Conservation (phyloP, 2,329 filamentous ascomycete species). For the Colletotrichum tropicicola region DNA sequence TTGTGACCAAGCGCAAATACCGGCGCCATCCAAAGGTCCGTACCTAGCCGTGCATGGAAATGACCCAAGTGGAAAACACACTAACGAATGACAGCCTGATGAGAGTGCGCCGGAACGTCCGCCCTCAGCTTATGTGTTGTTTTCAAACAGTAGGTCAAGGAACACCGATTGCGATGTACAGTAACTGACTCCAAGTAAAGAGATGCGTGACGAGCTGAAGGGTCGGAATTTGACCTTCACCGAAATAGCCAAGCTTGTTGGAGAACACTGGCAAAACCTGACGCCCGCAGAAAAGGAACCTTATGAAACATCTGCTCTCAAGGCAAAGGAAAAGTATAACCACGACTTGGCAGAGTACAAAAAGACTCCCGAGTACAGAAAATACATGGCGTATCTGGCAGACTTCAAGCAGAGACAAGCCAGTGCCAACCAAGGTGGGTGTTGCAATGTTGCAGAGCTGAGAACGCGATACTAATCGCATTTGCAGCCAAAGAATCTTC, state of each 20-base stretch:
- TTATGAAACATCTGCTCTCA: slow-evolving; percentile 76
- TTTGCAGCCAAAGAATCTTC: slow-evolving; percentile 55
- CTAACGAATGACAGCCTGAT: slow-evolving; percentile 63
- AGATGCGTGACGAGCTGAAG: slow-evolving; percentile 81
- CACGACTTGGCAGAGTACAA: slow-evolving; percentile 79
- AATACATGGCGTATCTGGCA: slow-evolving; percentile 76
- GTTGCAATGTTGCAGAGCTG: neutral
- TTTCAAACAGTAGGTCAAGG: slow-evolving; percentile 77
- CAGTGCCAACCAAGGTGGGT: slow-evolving; percentile 63
- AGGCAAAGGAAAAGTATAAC: slow-evolving; percentile 81
- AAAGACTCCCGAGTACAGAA: slow-evolving; percentile 74
- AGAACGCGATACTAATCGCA: slow-evolving; percentile 12
- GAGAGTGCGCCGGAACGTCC: slow-evolving; percentile 83
- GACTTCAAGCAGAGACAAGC: slow-evolving; percentile 82
- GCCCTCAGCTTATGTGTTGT: slow-evolving; percentile 85
- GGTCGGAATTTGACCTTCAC: slow-evolving; percentile 82
- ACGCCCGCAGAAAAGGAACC: slow-evolving; percentile 73
- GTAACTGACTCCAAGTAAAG: slow-evolving; percentile 47
- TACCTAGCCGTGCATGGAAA: neutral
- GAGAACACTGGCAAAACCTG: slow-evolving; percentile 83
- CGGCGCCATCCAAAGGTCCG: slow-evolving; percentile 78
- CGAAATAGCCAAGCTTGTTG: slow-evolving; percentile 84
- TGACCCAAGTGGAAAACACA: neutral
- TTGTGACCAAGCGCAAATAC: slow-evolving; percentile 76
- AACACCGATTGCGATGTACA: neutral